Percentiles rank a stretch among this genome's conserved stretches.
Conservation (phyloP, 2,329 filamentous ascomycete genomes). For the Neodidymelliopsis sp. region DNA sequence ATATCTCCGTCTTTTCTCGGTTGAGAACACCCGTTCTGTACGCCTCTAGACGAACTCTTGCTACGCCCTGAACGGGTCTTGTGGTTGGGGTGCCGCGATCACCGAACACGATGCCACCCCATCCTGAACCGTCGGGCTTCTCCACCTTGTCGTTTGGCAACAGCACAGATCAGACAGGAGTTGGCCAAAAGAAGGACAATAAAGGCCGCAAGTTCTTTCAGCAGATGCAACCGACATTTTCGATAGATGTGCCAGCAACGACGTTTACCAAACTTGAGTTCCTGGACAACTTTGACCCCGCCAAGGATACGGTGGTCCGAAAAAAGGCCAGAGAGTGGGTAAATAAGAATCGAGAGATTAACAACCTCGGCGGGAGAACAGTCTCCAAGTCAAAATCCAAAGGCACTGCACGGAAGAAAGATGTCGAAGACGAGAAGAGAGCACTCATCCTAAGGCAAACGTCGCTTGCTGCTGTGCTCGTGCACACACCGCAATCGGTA, state of each 20-base stretch:
- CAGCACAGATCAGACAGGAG: constrained; percentile 1
- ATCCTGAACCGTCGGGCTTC: constrained; percentile 1
- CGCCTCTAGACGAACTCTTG: not conserved
- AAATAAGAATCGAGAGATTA: constrained; percentile 25
- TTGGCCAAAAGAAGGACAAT: constrained; percentile 1
- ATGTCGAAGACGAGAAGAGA: constrained; percentile 7
- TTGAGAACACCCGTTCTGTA: not conserved
- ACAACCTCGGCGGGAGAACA: constrained; percentile 6
- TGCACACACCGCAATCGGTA: not conserved
- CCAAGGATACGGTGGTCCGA: constrained; percentile 29
- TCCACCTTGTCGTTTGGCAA: constrained; percentile 4
- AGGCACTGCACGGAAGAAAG: not conserved
- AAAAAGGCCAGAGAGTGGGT: constrained; percentile 40
- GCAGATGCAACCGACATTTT: constrained; percentile 33
- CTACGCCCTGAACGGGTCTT: not conserved
- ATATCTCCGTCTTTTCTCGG: not conserved
- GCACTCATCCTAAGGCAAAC: not conserved
- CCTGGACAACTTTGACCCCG: constrained; percentile 32
- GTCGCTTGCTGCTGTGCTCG: not conserved
- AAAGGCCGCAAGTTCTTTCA: constrained; percentile 31
- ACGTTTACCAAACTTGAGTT: constrained; percentile 27
- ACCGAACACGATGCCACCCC: constrained; percentile 10
- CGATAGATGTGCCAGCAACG: constrained; percentile 21
- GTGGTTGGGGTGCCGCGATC: constrained; percentile 1
- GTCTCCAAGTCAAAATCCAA: constrained; percentile 7